Conservation (phyloP, 1,284 basidiomycete species). For the Tetrapyrgos nigripes region DNA sequence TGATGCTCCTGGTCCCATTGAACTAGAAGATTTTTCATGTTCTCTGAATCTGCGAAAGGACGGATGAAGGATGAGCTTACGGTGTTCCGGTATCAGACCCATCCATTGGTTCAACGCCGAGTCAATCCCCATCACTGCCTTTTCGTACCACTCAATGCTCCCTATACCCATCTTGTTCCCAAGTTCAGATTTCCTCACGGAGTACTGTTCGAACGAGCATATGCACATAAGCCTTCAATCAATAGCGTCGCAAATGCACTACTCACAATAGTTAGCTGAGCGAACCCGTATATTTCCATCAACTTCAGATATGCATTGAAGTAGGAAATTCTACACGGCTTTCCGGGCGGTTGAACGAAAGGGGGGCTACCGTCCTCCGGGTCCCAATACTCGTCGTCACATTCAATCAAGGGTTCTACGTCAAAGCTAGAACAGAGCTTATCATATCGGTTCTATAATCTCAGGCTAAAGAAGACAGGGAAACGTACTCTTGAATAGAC, state of each 20-base stretch:
- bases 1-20: neutral
- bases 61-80: neutral
- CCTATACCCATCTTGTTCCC: slow-evolving; percentile 37
- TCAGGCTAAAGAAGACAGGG: neutral
- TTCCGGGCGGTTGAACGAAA: slow-evolving; percentile 4
- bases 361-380: neutral
- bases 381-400: slow-evolving; percentile 17
- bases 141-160: neutral
- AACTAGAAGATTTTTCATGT: neutral
- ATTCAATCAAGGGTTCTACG: slow-evolving; percentile 11
- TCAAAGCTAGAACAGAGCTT: slow-evolving; percentile 10
- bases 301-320: slow-evolving; percentile 16
- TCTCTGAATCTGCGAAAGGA: neutral
- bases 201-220: slow-evolving; percentile 43
- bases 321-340: slow-evolving; percentile 2
- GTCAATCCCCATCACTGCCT: neutral
- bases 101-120: neutral
- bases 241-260: neutral
- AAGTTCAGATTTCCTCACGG: slow-evolving; percentile 59
- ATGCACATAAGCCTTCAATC: neutral
- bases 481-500: slow-evolving; percentile 9
- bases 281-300: slow-evolving; percentile 15
- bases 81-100: neutral
- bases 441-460: neutral
- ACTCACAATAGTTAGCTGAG: slow-evolving; percentile 17